phyloP scores from a whole-genome alignment of 495 filamentous ascomycete genomes.

The Hypoxylon lenormandii region DNA sequence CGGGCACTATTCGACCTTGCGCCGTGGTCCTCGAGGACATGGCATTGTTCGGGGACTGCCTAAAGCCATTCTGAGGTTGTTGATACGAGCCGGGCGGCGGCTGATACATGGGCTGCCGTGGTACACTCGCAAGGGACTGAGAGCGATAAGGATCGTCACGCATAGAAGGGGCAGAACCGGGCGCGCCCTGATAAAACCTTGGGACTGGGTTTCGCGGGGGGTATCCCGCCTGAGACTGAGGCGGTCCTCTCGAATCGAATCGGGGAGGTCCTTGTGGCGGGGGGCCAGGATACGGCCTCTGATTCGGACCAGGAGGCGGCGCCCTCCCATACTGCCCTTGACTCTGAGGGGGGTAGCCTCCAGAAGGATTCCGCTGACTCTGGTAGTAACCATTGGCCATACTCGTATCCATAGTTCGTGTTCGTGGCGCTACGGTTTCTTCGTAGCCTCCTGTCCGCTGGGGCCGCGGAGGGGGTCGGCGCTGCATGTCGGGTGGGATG shows the following conservation, averaged over 20 bases:
- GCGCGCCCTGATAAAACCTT: conserved; percentile 64
- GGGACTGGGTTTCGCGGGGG: conserved; percentile 69
- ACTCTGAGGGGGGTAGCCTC: conserved; percentile 52
- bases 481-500: conserved; percentile 66
- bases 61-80: conserved; percentile 76
- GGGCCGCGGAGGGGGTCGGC: conserved; percentile 71
- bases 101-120: conserved; percentile 74
- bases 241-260: conserved; percentile 56
- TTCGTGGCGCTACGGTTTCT: conserved; percentile 49
- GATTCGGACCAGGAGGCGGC: conserved; percentile 42
- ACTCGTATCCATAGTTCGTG: conserved; percentile 57
- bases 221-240: conserved; percentile 62
- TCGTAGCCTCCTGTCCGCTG: conserved; percentile 65
- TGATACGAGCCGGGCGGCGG: conserved; percentile 74
- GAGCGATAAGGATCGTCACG: conserved; percentile 89
- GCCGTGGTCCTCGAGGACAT: conserved; percentile 80
- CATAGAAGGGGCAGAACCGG: conserved; percentile 72
- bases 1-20: conserved; percentile 88
- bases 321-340: conserved; percentile 43
- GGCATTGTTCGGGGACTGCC: conserved; percentile 75
- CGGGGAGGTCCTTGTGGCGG: conserved; percentile 50
- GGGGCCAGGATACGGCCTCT: conserved; percentile 69
- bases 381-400: conserved; percentile 68
- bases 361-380: conserved; percentile 64
- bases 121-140: conserved; percentile 84